Evolutionary conservation across 2,329 filamentous ascomycete species (phyloP).

Genomic region (Blastomyces parvus): DNA sequence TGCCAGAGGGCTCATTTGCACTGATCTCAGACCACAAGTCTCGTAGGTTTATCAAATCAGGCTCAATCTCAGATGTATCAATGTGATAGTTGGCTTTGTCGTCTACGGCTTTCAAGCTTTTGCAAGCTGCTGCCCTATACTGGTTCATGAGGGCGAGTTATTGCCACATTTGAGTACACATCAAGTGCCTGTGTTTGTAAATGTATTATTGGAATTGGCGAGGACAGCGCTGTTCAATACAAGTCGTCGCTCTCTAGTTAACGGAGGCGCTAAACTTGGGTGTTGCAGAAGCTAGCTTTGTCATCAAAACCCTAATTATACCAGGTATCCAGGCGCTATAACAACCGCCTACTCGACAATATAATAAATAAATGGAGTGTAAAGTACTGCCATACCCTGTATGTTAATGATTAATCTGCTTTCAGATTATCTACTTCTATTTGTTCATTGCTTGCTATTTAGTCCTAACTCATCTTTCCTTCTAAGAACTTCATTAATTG

Average conservation of each 20-base stretch:
- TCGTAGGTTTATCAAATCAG: conserved; percentile 9
- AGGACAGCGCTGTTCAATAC: background rate
- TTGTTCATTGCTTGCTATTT: background rate
- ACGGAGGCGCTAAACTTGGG: too few species aligned
- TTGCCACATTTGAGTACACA: background rate
- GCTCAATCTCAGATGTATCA: background rate
- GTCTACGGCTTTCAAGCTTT: conserved; percentile 6
- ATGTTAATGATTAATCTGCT: background rate
- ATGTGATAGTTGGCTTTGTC: background rate
- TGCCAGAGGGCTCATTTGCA: conserved; percentile 16
- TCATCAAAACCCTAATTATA: background rate
- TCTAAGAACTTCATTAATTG: conserved; percentile 50
- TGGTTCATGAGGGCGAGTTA: conserved; percentile 11
- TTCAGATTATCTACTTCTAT: conserved; percentile 1
- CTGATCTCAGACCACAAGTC: conserved; percentile 27
- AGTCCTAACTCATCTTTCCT: conserved; percentile 44
- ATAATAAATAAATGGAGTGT: background rate
- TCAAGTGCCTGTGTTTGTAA: too few species aligned
- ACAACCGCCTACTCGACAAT: background rate
- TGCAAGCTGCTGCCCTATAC: conserved; percentile 10
- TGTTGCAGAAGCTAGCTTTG: background rate
- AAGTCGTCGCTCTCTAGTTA: background rate
- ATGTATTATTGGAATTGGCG: background rate
- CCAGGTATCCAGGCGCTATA: too few species aligned
- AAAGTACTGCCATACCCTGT: background rate